These are phyloP conservation scores for Xylaria sp. DNA, from an alignment of 2,329 filamentous ascomycete genomes.

Conservation along the genomic window DNA sequence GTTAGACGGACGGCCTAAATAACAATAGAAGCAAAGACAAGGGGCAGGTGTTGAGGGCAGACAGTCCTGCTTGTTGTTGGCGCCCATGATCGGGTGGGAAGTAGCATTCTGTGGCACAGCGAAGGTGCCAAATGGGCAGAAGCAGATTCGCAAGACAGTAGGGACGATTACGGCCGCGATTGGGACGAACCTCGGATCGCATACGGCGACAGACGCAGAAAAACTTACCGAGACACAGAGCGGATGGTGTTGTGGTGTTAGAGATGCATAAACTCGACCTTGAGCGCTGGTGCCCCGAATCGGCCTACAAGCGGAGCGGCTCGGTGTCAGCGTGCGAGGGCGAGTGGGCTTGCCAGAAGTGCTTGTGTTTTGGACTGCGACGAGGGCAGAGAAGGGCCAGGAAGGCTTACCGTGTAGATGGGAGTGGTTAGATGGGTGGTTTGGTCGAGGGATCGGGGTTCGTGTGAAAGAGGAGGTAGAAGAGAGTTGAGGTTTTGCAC, in stretches of 20 bases:
- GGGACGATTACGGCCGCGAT: conserved; percentile 30
- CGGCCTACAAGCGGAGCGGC: conserved; percentile 33
- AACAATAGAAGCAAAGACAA: conserved; percentile 10
- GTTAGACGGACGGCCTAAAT: conserved; percentile 26
- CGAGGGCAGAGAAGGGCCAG: conserved; percentile 29
- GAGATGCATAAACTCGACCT: conserved; percentile 42
- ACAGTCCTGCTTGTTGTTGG: conserved; percentile 19
- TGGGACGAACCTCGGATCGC: conserved; percentile 44
- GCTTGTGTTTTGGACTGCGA: conserved; percentile 8
- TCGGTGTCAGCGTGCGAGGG: conserved; percentile 26
- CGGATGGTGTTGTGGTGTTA: conserved; percentile 43
- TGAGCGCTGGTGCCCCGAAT: conserved; percentile 36
- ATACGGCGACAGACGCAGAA: conserved; percentile 38
- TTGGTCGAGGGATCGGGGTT: conserved; percentile 28
- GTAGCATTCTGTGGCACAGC: conserved; percentile 23
- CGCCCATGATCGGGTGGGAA: conserved; percentile 24
- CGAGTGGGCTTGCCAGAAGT: conserved; percentile 13
- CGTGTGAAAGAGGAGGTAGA: conserved; percentile 43
- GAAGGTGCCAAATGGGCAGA: conserved; percentile 22
- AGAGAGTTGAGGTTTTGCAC: conserved; percentile 44
- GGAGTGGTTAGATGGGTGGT: conserved; percentile 35
- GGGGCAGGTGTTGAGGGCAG: conserved; percentile 9
- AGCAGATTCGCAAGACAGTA: conserved; percentile 25
- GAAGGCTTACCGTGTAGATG: conserved; percentile 35
- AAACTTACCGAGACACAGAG: conserved; percentile 46